These are phyloP conservation scores for Fomitopsis pulvina DNA, from an alignment of 768 basidiomycete species.

Conservation along the genomic window DNA sequence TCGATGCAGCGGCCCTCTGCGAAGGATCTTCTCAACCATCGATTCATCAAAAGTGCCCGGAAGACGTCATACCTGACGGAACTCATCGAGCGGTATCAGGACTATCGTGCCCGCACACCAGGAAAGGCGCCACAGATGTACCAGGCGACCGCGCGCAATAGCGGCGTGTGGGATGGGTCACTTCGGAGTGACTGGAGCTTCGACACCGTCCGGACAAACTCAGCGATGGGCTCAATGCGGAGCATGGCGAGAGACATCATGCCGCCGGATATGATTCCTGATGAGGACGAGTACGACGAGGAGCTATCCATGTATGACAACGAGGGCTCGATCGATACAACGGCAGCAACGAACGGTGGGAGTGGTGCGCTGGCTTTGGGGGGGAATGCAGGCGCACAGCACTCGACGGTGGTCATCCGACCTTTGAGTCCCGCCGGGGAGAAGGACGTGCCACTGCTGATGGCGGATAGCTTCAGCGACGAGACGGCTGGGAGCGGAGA, in stretches of 20 bases:
- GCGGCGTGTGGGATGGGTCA: constrained; percentile 68
- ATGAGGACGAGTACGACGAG: constrained; percentile 37
- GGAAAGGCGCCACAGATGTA: constrained; percentile 41
- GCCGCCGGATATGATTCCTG: constrained; percentile 45
- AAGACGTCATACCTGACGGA: constrained; percentile 82
- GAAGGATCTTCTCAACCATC: constrained; percentile 88
- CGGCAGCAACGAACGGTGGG: constrained; percentile 52
- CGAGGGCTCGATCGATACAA: constrained; percentile 51
- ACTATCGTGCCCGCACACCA: constrained; percentile 60
- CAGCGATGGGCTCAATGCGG: constrained; percentile 73
- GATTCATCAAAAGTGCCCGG: constrained; percentile 81
- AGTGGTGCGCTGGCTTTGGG: constrained; percentile 30
- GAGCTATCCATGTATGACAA: constrained; percentile 28
- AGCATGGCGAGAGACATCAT: constrained; percentile 66
- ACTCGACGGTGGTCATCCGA: constrained; percentile 72
- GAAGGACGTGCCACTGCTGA: constrained; percentile 35
- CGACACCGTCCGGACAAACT: constrained; percentile 70
- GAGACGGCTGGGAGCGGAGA: constrained; percentile 40
- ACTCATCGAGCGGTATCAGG: constrained; percentile 82
- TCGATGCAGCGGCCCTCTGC: constrained; percentile 73
- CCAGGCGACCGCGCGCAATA: constrained; percentile 53
- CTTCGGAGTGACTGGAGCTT: constrained; percentile 95
- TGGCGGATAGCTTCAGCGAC: constrained; percentile 30
- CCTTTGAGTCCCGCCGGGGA: constrained; percentile 27
- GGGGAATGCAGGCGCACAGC: constrained; percentile 47